A percentile compares a stretch with the other conserved stretches of the same genome.
Evolutionary conservation across 164 flowering plant species (phyloP).

Genomic region (Vitis amurensis): DNA sequence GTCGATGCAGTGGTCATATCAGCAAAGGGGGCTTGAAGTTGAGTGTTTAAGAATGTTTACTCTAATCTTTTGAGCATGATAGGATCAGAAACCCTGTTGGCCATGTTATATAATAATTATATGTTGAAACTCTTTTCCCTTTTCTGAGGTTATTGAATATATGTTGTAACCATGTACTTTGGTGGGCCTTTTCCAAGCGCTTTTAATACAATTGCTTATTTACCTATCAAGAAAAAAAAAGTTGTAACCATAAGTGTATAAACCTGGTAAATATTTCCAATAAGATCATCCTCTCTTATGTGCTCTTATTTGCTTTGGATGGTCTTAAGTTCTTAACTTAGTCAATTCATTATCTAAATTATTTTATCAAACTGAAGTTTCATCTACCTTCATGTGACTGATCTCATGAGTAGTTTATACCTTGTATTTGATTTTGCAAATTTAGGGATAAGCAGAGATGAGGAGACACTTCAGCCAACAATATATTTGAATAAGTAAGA

Average conservation of each 20-base stretch:
- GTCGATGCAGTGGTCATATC: neutral
- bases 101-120: neutral
- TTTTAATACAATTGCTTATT: too few relatives aligned
- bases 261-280: too few relatives aligned
- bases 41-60: neutral
- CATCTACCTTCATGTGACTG: neutral
- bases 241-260: too few relatives aligned
- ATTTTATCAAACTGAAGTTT: neutral
- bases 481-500: constrained; percentile 91
- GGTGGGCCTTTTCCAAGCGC: too few relatives aligned
- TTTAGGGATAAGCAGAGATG: constrained; percentile 75
- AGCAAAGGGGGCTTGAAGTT: neutral
- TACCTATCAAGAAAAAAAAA: too few relatives aligned
- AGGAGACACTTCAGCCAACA: constrained; percentile 85
- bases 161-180: neutral
- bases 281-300: too few relatives aligned
- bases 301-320: too few relatives aligned
- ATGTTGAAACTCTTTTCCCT: neutral
- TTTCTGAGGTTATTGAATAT: neutral
- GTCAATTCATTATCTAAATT: neutral
- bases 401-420: neutral
- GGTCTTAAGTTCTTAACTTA: too few relatives aligned
- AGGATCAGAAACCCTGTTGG: neutral
- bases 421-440: constrained; percentile 13
- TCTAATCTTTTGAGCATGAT: neutral